Evolutionary conservation across 2,329 filamentous ascomycete species (phyloP).

Genomic region (Talaromyces sp.): DNA sequence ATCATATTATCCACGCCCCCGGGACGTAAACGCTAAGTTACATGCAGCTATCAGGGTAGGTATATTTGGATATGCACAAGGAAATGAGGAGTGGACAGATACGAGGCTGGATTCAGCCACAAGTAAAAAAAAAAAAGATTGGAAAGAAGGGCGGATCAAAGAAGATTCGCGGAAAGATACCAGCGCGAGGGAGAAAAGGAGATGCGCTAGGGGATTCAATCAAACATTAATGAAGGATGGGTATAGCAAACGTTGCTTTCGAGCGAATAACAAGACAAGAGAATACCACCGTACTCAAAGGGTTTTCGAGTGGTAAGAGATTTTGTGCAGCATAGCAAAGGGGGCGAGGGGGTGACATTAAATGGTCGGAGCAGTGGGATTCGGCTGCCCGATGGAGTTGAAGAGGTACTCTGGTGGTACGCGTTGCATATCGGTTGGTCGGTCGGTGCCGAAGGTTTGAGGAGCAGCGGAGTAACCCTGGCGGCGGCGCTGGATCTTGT

Average conservation of each 20-base stretch:
- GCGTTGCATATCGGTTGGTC: conserved; percentile 49
- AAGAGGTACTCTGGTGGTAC: conserved; percentile 52
- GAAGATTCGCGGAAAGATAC: conserved; percentile 11
- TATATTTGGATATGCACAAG: conserved; percentile 17
- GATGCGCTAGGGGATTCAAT: conserved; percentile 21
- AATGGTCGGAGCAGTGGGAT: conserved; percentile 39
- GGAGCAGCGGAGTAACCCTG: conserved; percentile 51
- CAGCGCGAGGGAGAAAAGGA: conserved; percentile 24
- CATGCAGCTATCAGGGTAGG: conserved; percentile 13
- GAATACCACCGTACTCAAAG: conserved; percentile 12
- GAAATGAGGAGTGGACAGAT: conserved; percentile 12
- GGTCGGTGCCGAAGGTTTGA: conserved; percentile 48
- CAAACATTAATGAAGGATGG: conserved; percentile 36
- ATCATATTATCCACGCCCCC: conserved; percentile 23
- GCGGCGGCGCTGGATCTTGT: conserved; percentile 50
- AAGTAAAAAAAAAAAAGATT: no score
- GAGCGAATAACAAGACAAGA: conserved; percentile 27
- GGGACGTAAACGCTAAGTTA: conserved; percentile 22
- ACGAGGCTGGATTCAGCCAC: conserved; percentile 7
- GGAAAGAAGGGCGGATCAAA: conserved; percentile 7
- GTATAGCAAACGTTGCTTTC: conserved; percentile 36
- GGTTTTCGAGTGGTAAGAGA: conserved; percentile 6
- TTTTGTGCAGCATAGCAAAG: conserved; percentile 20
- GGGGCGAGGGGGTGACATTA: conserved; percentile 23
- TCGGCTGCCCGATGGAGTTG: conserved; percentile 41